Evolutionary conservation across 371 early-diverging fungal species (phyloP).

Genomic region (Rhizopus arrhizus): DNA sequence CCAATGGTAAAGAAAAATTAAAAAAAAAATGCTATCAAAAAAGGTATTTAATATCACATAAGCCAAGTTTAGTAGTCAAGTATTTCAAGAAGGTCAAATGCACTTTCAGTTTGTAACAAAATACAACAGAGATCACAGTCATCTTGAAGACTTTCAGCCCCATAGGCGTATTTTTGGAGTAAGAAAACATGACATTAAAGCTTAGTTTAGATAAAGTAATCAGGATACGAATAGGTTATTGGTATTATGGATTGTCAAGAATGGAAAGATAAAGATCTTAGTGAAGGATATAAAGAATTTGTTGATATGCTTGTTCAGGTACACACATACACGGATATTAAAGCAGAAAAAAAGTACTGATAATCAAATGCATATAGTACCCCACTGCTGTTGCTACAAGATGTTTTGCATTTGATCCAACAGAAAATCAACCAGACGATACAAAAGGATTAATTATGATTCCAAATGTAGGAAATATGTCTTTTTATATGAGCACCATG

Average conservation of each 20-base stretch:
- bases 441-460: slow-evolving; percentile 76
- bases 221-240: slow-evolving; percentile 54
- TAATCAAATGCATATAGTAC: slow-evolving; percentile 52
- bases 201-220: background rate
- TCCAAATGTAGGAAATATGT: slow-evolving; percentile 79
- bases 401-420: slow-evolving; percentile 85
- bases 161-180: slow-evolving; percentile 80
- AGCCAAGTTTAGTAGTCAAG: slow-evolving; percentile 35
- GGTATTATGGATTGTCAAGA: slow-evolving; percentile 85
- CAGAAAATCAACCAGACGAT: slow-evolving; percentile 73
- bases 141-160: slow-evolving; percentile 81
- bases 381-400: slow-evolving; percentile 73
- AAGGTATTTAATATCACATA: background rate
- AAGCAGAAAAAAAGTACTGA: background rate
- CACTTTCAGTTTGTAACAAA: slow-evolving; percentile 77
- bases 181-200: slow-evolving; percentile 12
- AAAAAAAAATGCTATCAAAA: background rate
- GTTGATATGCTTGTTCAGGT: slow-evolving; percentile 69
- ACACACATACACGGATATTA: slow-evolving; percentile 6
- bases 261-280: slow-evolving; percentile 64
- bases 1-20: slow-evolving; percentile 41
- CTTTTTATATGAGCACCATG: slow-evolving; percentile 75
- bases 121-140: slow-evolving; percentile 61
- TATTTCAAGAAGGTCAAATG: slow-evolving; percentile 71
- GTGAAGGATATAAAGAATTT: slow-evolving; percentile 69